These are phyloP conservation scores for Penicillium fimorum DNA, from an alignment of 495 filamentous ascomycete genomes.

Conservation along the genomic window DNA sequence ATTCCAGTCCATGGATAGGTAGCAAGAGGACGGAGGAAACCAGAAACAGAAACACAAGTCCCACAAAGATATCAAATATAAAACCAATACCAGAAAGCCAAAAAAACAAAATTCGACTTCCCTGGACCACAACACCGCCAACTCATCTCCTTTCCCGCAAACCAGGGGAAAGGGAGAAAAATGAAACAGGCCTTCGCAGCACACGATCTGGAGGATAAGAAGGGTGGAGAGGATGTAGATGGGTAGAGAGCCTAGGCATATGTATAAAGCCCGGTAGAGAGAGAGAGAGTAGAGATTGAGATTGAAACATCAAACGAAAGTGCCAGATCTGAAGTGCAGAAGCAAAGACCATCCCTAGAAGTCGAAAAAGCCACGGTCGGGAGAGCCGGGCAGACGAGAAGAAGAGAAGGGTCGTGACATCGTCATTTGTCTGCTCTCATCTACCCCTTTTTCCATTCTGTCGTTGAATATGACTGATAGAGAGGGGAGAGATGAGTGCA, in stretches of 20 bases:
- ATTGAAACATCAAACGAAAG: conserved; percentile 3
- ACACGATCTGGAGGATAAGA: conserved; percentile 6
- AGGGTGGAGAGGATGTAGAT: not conserved
- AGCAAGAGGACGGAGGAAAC: conserved; percentile 2
- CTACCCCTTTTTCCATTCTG: not conserved
- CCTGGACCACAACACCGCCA: conserved; percentile 6
- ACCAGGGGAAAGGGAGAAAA: not conserved
- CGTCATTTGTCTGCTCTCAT: conserved; percentile 20
- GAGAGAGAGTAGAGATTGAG: conserved; percentile 1
- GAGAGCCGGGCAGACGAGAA: conserved; percentile 19
- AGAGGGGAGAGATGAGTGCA: not conserved
- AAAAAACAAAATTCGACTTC: not conserved
- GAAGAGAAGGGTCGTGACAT: conserved; percentile 34
- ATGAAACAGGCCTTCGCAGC: conserved; percentile 8
- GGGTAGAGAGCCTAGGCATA: not conserved
- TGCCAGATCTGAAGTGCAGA: conserved; percentile 12
- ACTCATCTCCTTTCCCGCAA: conserved; percentile 1
- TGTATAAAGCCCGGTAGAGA: conserved; percentile 1
- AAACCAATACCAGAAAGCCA: not conserved
- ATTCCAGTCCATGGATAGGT: not conserved
- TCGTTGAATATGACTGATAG: conserved; percentile 2
- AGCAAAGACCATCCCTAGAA: conserved; percentile 25
- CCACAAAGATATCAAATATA: conserved; percentile 1
- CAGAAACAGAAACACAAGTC: conserved; percentile 4
- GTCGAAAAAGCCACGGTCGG: conserved; percentile 28